These are phyloP conservation scores for Magnusiomyces ingens DNA, from an alignment of 1,139 yeast genomes.

Conservation along the genomic window DNA sequence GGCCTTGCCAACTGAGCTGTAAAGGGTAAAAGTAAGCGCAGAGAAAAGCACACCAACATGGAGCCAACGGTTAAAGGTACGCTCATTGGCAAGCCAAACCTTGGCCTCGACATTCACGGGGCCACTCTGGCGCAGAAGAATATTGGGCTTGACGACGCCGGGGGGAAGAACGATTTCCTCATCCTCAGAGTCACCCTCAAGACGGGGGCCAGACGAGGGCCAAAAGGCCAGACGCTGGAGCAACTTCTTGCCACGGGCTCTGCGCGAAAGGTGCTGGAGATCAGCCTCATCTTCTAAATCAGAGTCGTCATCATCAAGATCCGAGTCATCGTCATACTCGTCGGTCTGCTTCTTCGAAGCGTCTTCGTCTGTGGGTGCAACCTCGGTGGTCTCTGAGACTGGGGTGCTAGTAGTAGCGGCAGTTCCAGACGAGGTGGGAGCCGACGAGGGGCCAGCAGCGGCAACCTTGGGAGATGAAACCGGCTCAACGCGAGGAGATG, in stretches of 20 bases:
- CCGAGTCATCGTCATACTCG: constrained; percentile 21
- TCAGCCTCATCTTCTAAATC: constrained; percentile 24
- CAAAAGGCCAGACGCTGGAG: constrained; percentile 23
- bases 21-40: constrained; percentile 79
- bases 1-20: constrained; percentile 67
- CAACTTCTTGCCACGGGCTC: constrained; percentile 3
- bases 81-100: constrained; percentile 97
- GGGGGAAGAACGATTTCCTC: constrained; percentile 80
- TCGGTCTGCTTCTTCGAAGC: constrained; percentile 30
- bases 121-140: constrained; percentile 78
- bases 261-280: constrained; percentile 8
- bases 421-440: constrained; percentile 8
- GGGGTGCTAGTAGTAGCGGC: constrained; percentile 13
- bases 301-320: constrained; percentile 26
- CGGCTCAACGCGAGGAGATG: background rate
- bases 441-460: constrained; percentile 10
- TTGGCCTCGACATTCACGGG: constrained; percentile 93
- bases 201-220: constrained; percentile 24
- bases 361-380: constrained; percentile 16
- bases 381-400: background rate
- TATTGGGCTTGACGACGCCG: constrained; percentile 78
- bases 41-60: constrained; percentile 84
- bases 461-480: constrained; percentile 8
- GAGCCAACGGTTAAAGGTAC: constrained; percentile 94
- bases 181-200: constrained; percentile 81